Conservation (phyloP, 2,329 filamentous ascomycete genomes). For the Rhinocladiella similis region DNA sequence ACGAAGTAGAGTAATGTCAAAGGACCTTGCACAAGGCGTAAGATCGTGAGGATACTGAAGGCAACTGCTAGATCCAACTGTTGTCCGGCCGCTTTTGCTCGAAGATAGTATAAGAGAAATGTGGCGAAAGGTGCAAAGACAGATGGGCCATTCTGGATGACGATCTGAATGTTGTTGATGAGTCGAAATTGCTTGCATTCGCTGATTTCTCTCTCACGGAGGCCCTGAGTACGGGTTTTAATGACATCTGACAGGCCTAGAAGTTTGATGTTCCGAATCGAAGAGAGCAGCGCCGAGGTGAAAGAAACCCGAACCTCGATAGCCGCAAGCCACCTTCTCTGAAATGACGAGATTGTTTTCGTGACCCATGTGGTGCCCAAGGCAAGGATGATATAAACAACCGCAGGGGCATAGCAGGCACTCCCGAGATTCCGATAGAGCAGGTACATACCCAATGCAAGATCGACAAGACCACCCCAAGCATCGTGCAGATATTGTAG, state of each 20-base stretch:
- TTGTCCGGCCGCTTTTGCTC: constrained; percentile 4
- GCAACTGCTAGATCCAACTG: constrained; percentile 16
- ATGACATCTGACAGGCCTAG: constrained; percentile 47
- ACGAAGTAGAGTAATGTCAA: constrained; percentile 9
- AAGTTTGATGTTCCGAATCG: constrained; percentile 55
- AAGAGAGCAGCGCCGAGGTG: constrained; percentile 49
- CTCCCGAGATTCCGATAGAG: constrained; percentile 43
- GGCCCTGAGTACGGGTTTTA: constrained; percentile 38
- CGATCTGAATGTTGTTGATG: constrained; percentile 16
- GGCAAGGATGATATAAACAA: constrained; percentile 31
- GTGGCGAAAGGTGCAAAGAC: constrained; percentile 24
- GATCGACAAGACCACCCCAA: constrained; percentile 47
- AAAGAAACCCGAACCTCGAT: constrained; percentile 52
- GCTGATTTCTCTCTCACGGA: constrained; percentile 43
- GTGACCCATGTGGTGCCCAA: constrained; percentile 16
- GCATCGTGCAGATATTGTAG: constrained; percentile 46
- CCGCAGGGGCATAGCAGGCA: constrained; percentile 47
- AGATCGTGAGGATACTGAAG: constrained; percentile 23
- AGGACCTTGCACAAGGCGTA: constrained; percentile 13
- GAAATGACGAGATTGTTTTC: constrained; percentile 36
- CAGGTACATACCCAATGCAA: constrained; percentile 48
- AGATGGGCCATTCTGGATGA: constrained; percentile 16
- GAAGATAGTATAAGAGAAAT: constrained; percentile 21
- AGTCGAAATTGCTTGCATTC: constrained; percentile 44
- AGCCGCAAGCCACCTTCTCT: constrained; percentile 51